Evolutionary conservation across 306 rosid species (phyloP).

Genomic region (Rosa chinensis): DNA sequence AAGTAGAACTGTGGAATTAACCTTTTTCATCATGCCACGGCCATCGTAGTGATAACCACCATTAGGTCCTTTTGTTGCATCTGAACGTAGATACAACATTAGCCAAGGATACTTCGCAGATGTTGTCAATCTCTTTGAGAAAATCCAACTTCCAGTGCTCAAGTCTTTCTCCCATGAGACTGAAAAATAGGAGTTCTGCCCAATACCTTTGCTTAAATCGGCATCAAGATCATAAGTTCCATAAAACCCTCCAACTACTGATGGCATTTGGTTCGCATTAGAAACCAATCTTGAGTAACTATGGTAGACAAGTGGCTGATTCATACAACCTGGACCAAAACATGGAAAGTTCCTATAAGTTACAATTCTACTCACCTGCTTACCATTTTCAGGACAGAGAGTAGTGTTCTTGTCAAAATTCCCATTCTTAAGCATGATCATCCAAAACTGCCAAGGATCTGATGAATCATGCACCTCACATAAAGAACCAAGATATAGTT

Average conservation of each 20-base stretch:
- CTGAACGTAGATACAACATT: constrained; percentile 57
- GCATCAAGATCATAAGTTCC: constrained; percentile 65
- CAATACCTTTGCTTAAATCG: constrained; percentile 30
- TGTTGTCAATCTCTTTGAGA: constrained; percentile 40
- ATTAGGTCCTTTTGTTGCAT: constrained; percentile 46
- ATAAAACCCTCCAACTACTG: constrained; percentile 45
- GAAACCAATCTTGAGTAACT: constrained; percentile 40
- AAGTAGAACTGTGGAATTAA: constrained; percentile 20
- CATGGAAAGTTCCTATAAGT: constrained; percentile 50
- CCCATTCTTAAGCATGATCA: constrained; percentile 62
- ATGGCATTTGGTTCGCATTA: constrained; percentile 1
- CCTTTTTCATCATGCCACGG: constrained; percentile 54
- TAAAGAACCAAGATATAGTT: constrained; percentile 43
- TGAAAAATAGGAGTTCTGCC: constrained; percentile 46
- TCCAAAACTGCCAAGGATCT: constrained; percentile 60
- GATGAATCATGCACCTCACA: constrained; percentile 37
- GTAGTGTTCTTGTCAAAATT: constrained; percentile 56
- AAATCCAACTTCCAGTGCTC: constrained; percentile 54
- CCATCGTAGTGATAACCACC: constrained; percentile 56
- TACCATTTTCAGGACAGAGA: constrained; percentile 57
- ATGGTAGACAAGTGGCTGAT: constrained; percentile 55
- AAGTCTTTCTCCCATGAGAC: constrained; percentile 49
- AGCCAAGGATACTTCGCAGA: constrained; percentile 59
- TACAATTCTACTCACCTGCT: constrained; percentile 27
- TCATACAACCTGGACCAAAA: constrained; percentile 63